Conservation (phyloP, 768 basidiomycete genomes). For the Neoboletus brunneissimus region DNA sequence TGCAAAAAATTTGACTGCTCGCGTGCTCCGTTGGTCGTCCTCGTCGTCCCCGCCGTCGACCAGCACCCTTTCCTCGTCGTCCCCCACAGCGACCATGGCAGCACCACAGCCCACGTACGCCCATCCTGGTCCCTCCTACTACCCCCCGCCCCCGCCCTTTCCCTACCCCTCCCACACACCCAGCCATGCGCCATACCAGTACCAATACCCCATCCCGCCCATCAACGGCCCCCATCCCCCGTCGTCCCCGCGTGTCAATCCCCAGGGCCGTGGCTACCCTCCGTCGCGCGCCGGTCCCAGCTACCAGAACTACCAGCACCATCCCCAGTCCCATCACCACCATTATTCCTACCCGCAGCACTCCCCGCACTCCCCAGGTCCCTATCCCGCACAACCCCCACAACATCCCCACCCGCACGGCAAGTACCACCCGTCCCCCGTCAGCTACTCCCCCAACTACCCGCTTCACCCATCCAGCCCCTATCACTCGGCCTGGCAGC, state of each 20-base stretch:
- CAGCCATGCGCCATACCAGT: constrained; percentile 27
- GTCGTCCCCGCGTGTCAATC: constrained; percentile 37
- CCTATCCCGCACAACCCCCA: constrained; percentile 16
- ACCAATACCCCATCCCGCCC: constrained; percentile 41
- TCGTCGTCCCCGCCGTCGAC: constrained; percentile 8
- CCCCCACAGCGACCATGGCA: constrained; percentile 18
- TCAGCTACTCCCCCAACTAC: constrained; percentile 34
- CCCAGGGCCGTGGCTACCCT: constrained; percentile 34
- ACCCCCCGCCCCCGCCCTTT: constrained; percentile 30
- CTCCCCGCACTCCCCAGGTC: constrained; percentile 28
- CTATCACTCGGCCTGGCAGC: constrained; percentile 45
- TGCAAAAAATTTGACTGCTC: constrained; percentile 11
- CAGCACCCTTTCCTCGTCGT: constrained; percentile 8
- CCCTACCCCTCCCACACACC: constrained; percentile 33
- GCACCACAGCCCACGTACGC: constrained; percentile 24
- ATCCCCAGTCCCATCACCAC: constrained; percentile 31
- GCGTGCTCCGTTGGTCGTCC: constrained; percentile 7
- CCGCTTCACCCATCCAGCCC: constrained; percentile 23
- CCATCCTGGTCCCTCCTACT: constrained; percentile 30
- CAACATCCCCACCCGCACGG: constrained; percentile 32
- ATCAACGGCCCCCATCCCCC: not conserved
- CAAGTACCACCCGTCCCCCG: constrained; percentile 23
- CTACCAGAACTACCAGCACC: constrained; percentile 38
- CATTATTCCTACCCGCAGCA: constrained; percentile 34
- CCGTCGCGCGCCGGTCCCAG: constrained; percentile 38